Conservation (phyloP, 2,329 filamentous ascomycete genomes). For the Fusarium sp. region DNA sequence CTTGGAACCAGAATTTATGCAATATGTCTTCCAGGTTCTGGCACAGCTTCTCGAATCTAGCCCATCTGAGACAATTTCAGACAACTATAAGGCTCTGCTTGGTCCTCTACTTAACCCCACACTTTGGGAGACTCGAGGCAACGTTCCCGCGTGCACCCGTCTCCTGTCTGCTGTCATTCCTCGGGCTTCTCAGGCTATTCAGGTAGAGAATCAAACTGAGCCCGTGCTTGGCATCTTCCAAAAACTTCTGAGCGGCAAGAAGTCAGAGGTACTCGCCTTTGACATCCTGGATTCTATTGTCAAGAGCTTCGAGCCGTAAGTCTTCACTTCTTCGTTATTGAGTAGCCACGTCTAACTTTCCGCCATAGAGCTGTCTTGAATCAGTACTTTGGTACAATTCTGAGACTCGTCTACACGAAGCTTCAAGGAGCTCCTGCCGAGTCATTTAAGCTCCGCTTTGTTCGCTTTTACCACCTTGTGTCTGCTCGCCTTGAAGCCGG, state of each 20-base stretch:
- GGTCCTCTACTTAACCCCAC: slow-evolving; percentile 82
- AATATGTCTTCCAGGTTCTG: slow-evolving; percentile 96
- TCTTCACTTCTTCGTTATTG: slow-evolving; percentile 31
- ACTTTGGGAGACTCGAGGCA: slow-evolving; percentile 93
- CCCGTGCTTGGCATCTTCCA: slow-evolving; percentile 96
- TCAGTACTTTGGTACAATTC: slow-evolving; percentile 81
- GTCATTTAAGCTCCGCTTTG: slow-evolving; percentile 86
- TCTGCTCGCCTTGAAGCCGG: slow-evolving; percentile 82
- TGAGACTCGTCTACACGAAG: slow-evolving; percentile 85
- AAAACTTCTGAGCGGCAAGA: slow-evolving; percentile 83
- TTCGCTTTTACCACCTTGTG: slow-evolving; percentile 94
- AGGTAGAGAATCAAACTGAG: slow-evolving; percentile 84
- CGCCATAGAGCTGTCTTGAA: slow-evolving; percentile 71
- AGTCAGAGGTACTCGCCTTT: slow-evolving; percentile 87
- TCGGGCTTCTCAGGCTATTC: slow-evolving; percentile 78
- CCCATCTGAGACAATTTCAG: slow-evolving; percentile 80
- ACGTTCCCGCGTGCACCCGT: slow-evolving; percentile 90
- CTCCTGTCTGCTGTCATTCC: slow-evolving; percentile 87
- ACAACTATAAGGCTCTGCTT: slow-evolving; percentile 84
- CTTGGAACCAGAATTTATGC: slow-evolving; percentile 80
- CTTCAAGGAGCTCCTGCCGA: slow-evolving; percentile 78
- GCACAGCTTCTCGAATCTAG: slow-evolving; percentile 91
- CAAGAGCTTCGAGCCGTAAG: slow-evolving; percentile 78
- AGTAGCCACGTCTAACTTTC: slow-evolving; percentile 42
- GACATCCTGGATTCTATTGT: slow-evolving; percentile 89